Evolutionary conservation across 2,329 filamentous ascomycete species (phyloP), one percentile per base, ranked within the genome.

Genomic region (Fusarium zealandicum): DNA sequence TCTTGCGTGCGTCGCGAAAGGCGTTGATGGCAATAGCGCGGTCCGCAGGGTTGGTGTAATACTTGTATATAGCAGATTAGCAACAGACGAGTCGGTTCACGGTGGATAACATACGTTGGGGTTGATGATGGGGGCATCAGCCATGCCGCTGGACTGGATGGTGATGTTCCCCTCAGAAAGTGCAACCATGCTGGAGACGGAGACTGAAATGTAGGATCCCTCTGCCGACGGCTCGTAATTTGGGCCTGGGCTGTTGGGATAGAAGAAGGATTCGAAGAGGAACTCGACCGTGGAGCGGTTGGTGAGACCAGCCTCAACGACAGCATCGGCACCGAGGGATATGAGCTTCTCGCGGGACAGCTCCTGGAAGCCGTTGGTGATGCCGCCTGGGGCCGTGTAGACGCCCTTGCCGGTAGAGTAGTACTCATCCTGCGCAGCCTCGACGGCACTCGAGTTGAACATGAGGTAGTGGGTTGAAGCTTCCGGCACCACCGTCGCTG

Each of bases 101-200:
- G 3, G 16, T 17, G 5, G 16, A 12, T 18, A 7, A 31, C 28
- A 13, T 31, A 31, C 28, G 36, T 59, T 59, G 36, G 67, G 57
- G 14, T 67, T 50, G 36, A 67, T 67, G 32, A 46, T 16, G 6
- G 65, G 65, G n/a, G 67, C 61, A 6, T 51, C 64, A 5, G 38
- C 13, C 6, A 59, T 54, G 10, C 57, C 45, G 5, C 44, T 27
- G 17, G 64, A 46, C 39, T 65, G 50, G 28, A 67, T 65, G 32
- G 67, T 64, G 1, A 67, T 48, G 38, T 45, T 65, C 5, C 64
- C 64, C 1, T 61, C 60, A 14, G 64, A 84, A 62, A 84, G 80
- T 0, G 86, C 85, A 50, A 88, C 86, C 47, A 82, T 82, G 6
- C 28, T 31, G 11, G 28, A 31, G 2, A 31, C 28, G 7, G 28